Evolutionary conservation across 306 rosid species (phyloP), one percentile per base, ranked within the genome.

Genomic region (Calophaca sinica): DNA sequence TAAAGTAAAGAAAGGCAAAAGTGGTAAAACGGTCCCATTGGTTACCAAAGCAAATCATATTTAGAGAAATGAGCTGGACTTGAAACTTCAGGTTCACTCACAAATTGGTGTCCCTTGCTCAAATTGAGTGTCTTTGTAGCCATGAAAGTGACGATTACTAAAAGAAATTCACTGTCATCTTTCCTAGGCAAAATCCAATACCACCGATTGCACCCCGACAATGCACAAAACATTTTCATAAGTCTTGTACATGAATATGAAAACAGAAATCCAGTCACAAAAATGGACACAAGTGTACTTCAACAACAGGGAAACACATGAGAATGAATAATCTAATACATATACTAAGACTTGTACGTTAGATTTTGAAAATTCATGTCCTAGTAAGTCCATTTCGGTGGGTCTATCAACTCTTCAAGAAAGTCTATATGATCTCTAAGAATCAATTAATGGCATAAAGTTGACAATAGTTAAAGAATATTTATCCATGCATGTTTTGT

Each of bases 31-130:
- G 68, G 72, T 5, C 68, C 61, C 69, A 76, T 80, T 59, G 68
- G 73, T 55, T 29, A 67, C 3, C 2, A 32, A 35, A 76, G 63
- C 9, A 83, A 72, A 69, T 70, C 62, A 51, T 5, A 39, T 48
- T 74, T 65, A 52, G 49, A 78, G 61, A 77, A 69, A 81, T 84
- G 85, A 78, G 88, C 88, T 84, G 85, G 85, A 70, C 29, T 74
- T 42, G 72, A 81, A 74, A n/a, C 88, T 84, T 84, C 31, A 78
- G 50, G 70, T 62, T 66, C 83, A 84, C 88, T 74, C 85, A 63
- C 70, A n/a, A 62, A 33, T 33, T 33, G 26, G 26, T 20, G 26
- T 20, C 26, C 26, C 4, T 33, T 2, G 78, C 53, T 51, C 44
- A 3, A 77, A 78, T 84, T 81, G 83, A 81, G 85, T 81, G 83